These are phyloP conservation scores for Jatropha curcas DNA, from an alignment of 345 rosid species.

Conservation along the genomic window DNA sequence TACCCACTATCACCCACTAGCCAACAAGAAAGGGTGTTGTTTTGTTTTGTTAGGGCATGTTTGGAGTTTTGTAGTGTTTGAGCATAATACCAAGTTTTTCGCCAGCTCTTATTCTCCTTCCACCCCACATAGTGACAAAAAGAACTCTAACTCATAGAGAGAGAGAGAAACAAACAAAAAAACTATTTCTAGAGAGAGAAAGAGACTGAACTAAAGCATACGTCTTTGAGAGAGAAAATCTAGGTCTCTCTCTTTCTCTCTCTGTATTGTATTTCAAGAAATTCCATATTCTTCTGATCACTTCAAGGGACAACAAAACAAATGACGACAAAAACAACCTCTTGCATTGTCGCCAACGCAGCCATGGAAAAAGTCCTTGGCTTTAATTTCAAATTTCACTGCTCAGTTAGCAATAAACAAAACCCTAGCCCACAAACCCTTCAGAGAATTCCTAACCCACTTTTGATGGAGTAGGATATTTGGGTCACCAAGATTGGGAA, in stretches of 20 bases:
- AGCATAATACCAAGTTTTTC: conserved; percentile 38
- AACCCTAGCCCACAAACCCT: conserved; percentile 28
- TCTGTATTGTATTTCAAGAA: conserved; percentile 47
- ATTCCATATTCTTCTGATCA: conserved; percentile 62
- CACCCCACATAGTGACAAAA: conserved; percentile 20
- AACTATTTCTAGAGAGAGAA: neutral
- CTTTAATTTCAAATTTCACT: conserved; percentile 31
- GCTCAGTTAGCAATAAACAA: conserved; percentile 34
- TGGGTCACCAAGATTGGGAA: conserved; percentile 16
- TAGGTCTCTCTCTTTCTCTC: conserved; percentile 22
- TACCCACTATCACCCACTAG: conserved; percentile 48
- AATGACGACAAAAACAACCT: conserved; percentile 58
- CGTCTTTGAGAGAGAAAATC: conserved; percentile 11
- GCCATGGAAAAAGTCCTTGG: conserved; percentile 39
- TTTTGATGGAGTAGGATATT: conserved; percentile 21
- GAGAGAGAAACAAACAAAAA: neutral
- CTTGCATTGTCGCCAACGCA: conserved; percentile 51
- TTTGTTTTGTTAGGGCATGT: conserved; percentile 53
- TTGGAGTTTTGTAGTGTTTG: conserved; percentile 33
- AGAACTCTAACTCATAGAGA: neutral
- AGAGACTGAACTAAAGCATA: neutral
- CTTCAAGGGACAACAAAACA: conserved; percentile 48
- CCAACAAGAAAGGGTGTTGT: conserved; percentile 46
- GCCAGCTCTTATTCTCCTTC: conserved; percentile 59
- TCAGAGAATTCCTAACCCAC: conserved; percentile 6